Evolutionary conservation across 2,329 filamentous ascomycete species (phyloP).

Genomic region (Cladophialophora exuberans): DNA sequence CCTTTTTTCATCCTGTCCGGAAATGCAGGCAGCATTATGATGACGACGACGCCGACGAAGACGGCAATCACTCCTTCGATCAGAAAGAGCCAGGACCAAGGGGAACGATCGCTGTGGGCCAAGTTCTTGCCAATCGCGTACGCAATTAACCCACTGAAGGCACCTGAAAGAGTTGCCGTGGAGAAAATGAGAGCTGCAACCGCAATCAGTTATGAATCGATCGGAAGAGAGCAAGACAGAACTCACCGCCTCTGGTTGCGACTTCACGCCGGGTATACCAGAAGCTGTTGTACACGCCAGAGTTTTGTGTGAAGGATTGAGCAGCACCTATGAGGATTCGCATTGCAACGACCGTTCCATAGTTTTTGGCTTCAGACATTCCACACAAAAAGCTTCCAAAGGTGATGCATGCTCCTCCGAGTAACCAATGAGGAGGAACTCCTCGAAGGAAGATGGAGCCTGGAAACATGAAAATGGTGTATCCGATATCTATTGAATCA

Average conservation of each 20-base stretch:
- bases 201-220: not conserved
- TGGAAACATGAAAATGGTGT: conserved; percentile 3
- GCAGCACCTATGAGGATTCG: not conserved
- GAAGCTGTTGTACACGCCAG: conserved; percentile 1
- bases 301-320: not conserved
- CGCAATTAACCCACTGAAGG: conserved; percentile 4
- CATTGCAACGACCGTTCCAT: not conserved
- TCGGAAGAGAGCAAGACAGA: not conserved
- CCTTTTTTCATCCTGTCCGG: conserved; percentile 43
- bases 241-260: conserved; percentile 1
- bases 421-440: not conserved
- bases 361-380: not conserved
- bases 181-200: conserved; percentile 3
- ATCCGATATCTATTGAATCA: not conserved
- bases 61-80: not conserved
- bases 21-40: not conserved
- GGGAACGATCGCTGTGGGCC: not conserved
- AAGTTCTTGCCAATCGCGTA: not conserved
- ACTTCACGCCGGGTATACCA: conserved; percentile 1
- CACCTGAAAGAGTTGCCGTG: not conserved
- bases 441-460: not conserved
- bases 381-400: conserved; percentile 2
- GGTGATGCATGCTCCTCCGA: not conserved
- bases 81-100: conserved; percentile 8
- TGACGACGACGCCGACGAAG: not conserved